phyloP scores from a whole-genome alignment of 1,284 basidiomycete genomes.

The Naganishia sp. region DNA sequence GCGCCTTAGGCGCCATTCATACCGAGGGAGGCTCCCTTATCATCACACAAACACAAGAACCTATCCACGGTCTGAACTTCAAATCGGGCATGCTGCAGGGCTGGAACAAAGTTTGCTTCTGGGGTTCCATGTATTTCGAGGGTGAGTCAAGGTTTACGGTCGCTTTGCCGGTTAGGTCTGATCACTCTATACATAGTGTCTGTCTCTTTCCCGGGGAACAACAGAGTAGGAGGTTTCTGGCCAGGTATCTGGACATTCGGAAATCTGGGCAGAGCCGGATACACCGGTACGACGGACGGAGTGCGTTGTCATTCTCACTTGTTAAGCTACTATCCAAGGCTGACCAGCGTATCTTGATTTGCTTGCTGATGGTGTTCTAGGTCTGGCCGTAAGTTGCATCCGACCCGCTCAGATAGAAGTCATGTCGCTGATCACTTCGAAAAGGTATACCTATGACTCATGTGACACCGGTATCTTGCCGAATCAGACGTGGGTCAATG shows the following conservation, averaged over 20 bases:
- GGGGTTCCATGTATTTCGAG: conserved; percentile 51
- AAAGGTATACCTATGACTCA: conserved; percentile 49
- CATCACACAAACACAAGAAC: conserved; percentile 70
- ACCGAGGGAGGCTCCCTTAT: conserved; percentile 77
- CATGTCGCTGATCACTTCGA: not conserved
- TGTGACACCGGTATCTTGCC: conserved; percentile 49
- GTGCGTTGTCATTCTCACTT: not conserved
- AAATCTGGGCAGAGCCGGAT: conserved; percentile 55
- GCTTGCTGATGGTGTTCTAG: not conserved
- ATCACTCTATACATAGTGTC: conserved; percentile 50
- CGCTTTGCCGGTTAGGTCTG: conserved; percentile 24
- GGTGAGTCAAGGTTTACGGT: conserved; percentile 30
- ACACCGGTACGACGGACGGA: conserved; percentile 72
- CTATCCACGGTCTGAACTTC: conserved; percentile 73
- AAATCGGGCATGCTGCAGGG: conserved; percentile 60
- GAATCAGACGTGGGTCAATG: conserved; percentile 53
- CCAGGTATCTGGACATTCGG: conserved; percentile 58
- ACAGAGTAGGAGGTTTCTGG: conserved; percentile 56
- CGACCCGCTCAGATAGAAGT: too few relatives aligned
- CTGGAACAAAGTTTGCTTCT: conserved; percentile 58
- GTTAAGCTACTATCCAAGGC: not conserved
- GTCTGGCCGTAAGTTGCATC: conserved; percentile 58
- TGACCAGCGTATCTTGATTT: not conserved
- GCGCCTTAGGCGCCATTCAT: conserved; percentile 60
- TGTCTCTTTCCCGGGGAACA: conserved; percentile 47